phyloP scores from a whole-genome alignment of 2,329 filamentous ascomycete genomes.

The Pseudopyrenochaeta lycopersici region DNA sequence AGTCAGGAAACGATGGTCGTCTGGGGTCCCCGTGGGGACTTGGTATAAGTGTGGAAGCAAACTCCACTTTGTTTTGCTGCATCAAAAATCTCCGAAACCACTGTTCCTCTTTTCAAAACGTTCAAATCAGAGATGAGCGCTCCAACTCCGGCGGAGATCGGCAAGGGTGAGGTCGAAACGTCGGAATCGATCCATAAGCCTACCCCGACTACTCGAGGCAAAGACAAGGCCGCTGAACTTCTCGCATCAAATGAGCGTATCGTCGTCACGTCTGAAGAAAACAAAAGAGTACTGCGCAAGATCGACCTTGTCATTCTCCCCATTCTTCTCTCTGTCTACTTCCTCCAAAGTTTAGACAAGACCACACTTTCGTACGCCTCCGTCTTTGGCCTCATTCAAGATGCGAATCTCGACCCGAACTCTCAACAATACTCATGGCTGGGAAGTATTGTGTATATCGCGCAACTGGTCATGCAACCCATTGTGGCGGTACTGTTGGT shows the following conservation, averaged over 20 bases:
- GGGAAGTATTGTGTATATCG: conserved; percentile 63
- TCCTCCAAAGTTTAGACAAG: conserved; percentile 71
- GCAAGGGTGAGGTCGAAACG: conserved; percentile 35
- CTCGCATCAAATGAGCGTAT: conserved; percentile 58
- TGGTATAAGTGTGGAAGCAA: conserved; percentile 17
- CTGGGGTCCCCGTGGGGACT: conserved; percentile 40
- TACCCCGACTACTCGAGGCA: conserved; percentile 14
- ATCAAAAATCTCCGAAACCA: conserved; percentile 1
- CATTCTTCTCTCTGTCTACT: conserved; percentile 68
- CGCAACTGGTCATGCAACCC: conserved; percentile 64
- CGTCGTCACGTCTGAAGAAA: conserved; percentile 62
- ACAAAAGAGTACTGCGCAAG: conserved; percentile 59
- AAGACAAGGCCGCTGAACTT: conserved; percentile 61
- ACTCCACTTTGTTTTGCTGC: conserved; percentile 13
- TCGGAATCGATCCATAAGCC: conserved; percentile 40
- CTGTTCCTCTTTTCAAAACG: conserved; percentile 16
- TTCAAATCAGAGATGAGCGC: conserved; percentile 18
- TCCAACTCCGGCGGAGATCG: conserved; percentile 15
- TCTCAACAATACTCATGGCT: conserved; percentile 63
- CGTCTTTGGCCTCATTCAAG: conserved; percentile 69
- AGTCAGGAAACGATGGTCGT: conserved; percentile 13
- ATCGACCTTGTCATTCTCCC: conserved; percentile 63
- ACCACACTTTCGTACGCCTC: conserved; percentile 69
- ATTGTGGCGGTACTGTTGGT: conserved; percentile 64
- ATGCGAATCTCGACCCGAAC: conserved; percentile 63